Evolutionary conservation across 2,329 filamentous ascomycete genomes (phyloP), one percentile per base, ranked within the genome.

Genomic region (Penicillium sp.): DNA sequence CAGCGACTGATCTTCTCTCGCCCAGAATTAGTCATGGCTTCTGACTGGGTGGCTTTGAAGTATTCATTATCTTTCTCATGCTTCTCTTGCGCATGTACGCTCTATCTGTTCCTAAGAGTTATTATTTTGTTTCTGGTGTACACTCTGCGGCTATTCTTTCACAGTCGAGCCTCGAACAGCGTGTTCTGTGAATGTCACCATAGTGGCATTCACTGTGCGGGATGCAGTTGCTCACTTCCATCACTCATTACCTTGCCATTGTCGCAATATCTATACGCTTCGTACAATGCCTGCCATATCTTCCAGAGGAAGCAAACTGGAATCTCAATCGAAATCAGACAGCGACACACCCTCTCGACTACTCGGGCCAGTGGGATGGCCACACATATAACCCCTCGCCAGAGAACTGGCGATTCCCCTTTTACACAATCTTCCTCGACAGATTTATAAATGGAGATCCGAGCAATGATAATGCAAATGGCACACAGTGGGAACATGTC

Each of bases 341-440:
- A 47, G 85, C 86, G 14, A 79, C 72, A 22, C 70, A 81, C 57
- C 84, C 86, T 2, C 73, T 83, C 38, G 79, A 89, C 43, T 89
- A 88, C 70, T 82, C 74, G 68, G 82, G 85, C 62, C 72, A 79
- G 75, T 82, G 84, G 82, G 74, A 73, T 25, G 74, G 79, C 63
- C 83, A 86, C 17, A 42, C 54, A 31, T 88, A 84, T 63, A 67
- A 75, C 12, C 72, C 77, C 0, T 88, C 86, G 20, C 86, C 86
- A 1, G 67, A 75, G 0, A 88, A 85, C 65, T 89, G 87, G 86
- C 80, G 87, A 20, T 82, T 89, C 59, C 87, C 87, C 0, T 84
- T 88, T 68, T 89, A 89, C 69, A 87, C 85, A 12, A 75, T 89
- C 47, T 87, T 88, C 68, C 71, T 88, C 17, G 86, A 89, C 71